Base-by-base conservation (phyloP, 1,284 basidiomycete species). In the Leucoagaricus sp. region DNA sequence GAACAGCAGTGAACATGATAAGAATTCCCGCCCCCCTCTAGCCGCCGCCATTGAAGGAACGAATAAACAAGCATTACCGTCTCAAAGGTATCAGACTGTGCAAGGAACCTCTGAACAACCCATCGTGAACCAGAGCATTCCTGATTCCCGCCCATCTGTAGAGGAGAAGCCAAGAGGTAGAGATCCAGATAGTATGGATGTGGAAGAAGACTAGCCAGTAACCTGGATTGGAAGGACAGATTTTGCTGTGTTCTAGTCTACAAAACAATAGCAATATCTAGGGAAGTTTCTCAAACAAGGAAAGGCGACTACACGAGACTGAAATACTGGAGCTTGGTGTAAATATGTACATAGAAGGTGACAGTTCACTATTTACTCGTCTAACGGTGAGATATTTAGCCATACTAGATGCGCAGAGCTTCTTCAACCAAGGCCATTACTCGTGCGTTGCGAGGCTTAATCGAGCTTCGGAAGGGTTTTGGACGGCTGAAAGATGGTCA, bases 391-490 rank as follows among this genome's bases (percentile, higher is more conserved):
- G n/a, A 52, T 25, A n/a, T n/a, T n/a, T n/a, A n/a, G n/a, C n/a
- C 29, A 31, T 36, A 25, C 23, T 45, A 53, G 8, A 34, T 33
- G 28, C 5, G 33, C 25, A 45, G 23, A 59, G 82, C 81, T 45
- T 74, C 72, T 41, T 79, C 76, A 48, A 86, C 81, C 21, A 86
- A 66, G 21, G 75, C 73, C 48, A 80, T 67, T 1, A 83, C 78
- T 60, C 75, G 78, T 38, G 78, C 72, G 0, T 84, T 85, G 19
- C 85, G 79, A 10, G 85, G 84, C 61, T 73, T 80, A 62, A 87
- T 78, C 12, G 72, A 64, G 62, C 85, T 87, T 62, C 79, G 76
- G 71, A 84, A 87, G 5, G 83, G 79, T 59, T 78, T 80, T 5
- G 84, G 84, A 61, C 84, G 82, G 63, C 85, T 87, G 59, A 38